Conservation (phyloP, 2,329 filamentous ascomycete genomes). For the Clonostachys byssicola region DNA sequence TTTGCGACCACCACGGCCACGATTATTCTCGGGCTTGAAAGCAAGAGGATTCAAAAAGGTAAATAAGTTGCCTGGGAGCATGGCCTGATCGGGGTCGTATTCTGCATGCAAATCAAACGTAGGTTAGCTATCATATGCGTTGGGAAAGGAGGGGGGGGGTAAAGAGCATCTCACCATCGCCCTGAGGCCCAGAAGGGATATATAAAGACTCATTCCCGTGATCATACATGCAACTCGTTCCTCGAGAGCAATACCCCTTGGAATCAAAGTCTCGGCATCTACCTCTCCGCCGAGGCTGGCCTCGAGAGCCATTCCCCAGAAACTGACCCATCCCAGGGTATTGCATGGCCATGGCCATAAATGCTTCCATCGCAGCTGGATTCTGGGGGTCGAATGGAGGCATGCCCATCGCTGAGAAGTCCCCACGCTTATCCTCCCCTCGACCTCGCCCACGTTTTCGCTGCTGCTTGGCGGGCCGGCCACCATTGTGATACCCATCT, state of each 20-base stretch:
- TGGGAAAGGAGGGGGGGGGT: too few relatives aligned
- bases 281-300: slow-evolving; percentile 29
- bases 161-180: slow-evolving; percentile 1
- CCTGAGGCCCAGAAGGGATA: not conserved
- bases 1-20: slow-evolving; percentile 27
- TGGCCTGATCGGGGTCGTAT: slow-evolving; percentile 22
- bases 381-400: slow-evolving; percentile 53
- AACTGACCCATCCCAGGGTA: slow-evolving; percentile 32
- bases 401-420: slow-evolving; percentile 16
- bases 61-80: slow-evolving; percentile 5
- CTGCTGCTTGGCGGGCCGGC: not conserved
- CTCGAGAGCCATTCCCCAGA: slow-evolving; percentile 8
- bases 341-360: slow-evolving; percentile 49
- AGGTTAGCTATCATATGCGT: not conserved
- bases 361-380: slow-evolving; percentile 58
- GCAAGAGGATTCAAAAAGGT: slow-evolving; percentile 4
- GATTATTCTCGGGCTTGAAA: slow-evolving; percentile 15
- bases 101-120: slow-evolving; percentile 15
- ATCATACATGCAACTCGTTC: slow-evolving; percentile 64
- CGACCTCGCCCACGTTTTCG: not conserved
- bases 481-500: not conserved
- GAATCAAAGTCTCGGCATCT: slow-evolving; percentile 68
- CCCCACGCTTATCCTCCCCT: slow-evolving; percentile 2
- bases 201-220: slow-evolving; percentile 48
- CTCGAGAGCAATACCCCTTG: slow-evolving; percentile 68